Evolutionary conservation across 2,329 filamentous ascomycete genomes (phyloP), one percentile per base, ranked within the genome.

Genomic region (Hypoxylon sp.): DNA sequence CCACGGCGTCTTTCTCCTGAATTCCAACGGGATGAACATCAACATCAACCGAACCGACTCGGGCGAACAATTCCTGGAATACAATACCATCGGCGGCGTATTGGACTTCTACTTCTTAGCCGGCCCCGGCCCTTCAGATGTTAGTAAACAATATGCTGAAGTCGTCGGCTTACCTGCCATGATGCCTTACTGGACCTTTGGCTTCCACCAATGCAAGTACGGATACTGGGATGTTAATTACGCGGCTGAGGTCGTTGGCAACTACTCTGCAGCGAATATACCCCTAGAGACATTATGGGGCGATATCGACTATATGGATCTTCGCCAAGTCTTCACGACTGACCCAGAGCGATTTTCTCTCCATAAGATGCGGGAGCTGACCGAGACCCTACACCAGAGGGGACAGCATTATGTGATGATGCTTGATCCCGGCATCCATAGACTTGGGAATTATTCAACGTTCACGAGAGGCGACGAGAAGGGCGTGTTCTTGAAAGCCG

Each of bases 1-100:
- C 72, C 52, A 87, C 80, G 75, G 85, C 10, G 86, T 88, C 15
- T 85, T 87, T 67, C 73, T 88, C 17, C 70, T 86, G 61, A 88
- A 86, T 68, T 83, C 82, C 18, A 84, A 87, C 68, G 84, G 80
- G 26, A 89, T 89, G 83, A 85, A 89, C 58, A 81, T 89, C 70
- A 74, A 78, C 33, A 63, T 67, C 38, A 60, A 67, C 37, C 66
- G 62, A 48, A 69, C 66, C 15, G 57, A 60, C 10, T 74, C 76
- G 27, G 75, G 79, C 15, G 78, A 79, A n/a, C 82, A 89, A 63
- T 88, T 85, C 56, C 78, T 90, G 3, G 86, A 89, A 70, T 90
- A 89, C 74, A 88, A 89, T 64, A 81, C 81, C 3, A 75, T 89
- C 3, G 87, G 88, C 10, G 88, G 88, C 3, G 77, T 89, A 31